Conservation (phyloP, 495 filamentous ascomycete species). For the Trichoderma virens region DNA sequence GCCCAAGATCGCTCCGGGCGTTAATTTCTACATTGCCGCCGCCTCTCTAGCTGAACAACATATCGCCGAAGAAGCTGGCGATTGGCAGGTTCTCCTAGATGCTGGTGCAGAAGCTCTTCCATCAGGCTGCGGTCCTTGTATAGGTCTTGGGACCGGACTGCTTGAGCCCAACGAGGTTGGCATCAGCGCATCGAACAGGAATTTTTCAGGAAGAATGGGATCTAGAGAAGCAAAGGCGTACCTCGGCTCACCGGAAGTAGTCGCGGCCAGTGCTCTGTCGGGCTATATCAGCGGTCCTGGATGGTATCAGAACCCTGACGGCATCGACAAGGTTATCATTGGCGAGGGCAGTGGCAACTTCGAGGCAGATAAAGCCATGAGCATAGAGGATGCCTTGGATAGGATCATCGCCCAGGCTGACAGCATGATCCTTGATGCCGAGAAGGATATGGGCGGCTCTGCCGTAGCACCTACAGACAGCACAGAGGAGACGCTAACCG, state of each 20-base stretch:
- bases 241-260: constrained; percentile 82
- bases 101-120: constrained; percentile 72
- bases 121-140: constrained; percentile 82
- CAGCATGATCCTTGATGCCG: constrained; percentile 42
- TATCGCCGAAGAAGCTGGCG: constrained; percentile 69
- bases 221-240: constrained; percentile 76
- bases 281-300: constrained; percentile 76
- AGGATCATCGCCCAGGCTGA: constrained; percentile 62
- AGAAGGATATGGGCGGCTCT: neutral
- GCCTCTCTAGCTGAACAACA: constrained; percentile 76
- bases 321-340: constrained; percentile 55
- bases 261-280: constrained; percentile 76
- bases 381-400: constrained; percentile 59
- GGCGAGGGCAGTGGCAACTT: constrained; percentile 63
- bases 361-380: constrained; percentile 51
- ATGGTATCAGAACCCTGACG: constrained; percentile 65
- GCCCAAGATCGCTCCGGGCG: constrained; percentile 68
- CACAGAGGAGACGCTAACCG: constrained; percentile 33
- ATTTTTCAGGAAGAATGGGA: constrained; percentile 94
- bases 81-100: constrained; percentile 79
- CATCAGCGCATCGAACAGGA: constrained; percentile 83
- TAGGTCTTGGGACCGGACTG: constrained; percentile 70
- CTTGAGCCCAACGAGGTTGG: constrained; percentile 81
- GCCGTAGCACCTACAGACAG: constrained; percentile 19
- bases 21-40: constrained; percentile 87